Base-by-base conservation (phyloP, 2,329 filamentous ascomycete genomes). In the Cytospora chrysosperma region DNA sequence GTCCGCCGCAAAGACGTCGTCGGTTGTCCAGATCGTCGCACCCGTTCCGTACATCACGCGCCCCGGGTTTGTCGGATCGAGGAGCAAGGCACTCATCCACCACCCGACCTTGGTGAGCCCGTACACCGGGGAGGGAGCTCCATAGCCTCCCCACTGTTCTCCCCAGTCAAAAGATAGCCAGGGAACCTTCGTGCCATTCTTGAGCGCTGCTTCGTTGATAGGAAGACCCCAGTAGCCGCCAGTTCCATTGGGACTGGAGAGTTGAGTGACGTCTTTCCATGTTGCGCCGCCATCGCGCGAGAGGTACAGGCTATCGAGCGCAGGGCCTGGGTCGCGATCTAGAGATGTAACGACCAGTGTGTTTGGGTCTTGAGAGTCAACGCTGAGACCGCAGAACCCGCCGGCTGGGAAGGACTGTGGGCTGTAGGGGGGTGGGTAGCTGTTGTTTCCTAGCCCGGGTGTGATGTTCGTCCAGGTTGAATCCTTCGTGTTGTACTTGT, bases 221-320 rank as follows among this genome's bases (percentile, higher is more conserved):
- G 59, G 52, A n/a, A 56, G 59, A 28, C 59, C 59, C 59, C 59
- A 61, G 53, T 61, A 56, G 4, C 59, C 59, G 21, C 53, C 59
- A 1, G 52, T 56, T 21, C 53, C 59, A 24, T 27, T n/a, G 9
- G 59, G 59, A 7, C 37, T 56, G 8, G 59, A 61, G 8, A 61
- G 59, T 40, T 61, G 59, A 9, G 59, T 26, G 17, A 56, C 40
- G 30, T 61, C 59, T 9, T 49, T 49, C 59, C 59, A 61, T 6
- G 52, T 15, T 9, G 9, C 30, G 8, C 59, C 59, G 17, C 59
- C 59, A 6, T 61, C 53, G 2, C 40, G 51, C 17, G 59, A 61
- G 13, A 61, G 53, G 12, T 61, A 61, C 40, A 61, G 21, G 52
- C 59, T 61, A 30, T 61, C 59, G 28, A 61, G 59, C 1, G 59